Conservation (phyloP, 805 yeast species). For the Wickerhamiella lipophila region DNA sequence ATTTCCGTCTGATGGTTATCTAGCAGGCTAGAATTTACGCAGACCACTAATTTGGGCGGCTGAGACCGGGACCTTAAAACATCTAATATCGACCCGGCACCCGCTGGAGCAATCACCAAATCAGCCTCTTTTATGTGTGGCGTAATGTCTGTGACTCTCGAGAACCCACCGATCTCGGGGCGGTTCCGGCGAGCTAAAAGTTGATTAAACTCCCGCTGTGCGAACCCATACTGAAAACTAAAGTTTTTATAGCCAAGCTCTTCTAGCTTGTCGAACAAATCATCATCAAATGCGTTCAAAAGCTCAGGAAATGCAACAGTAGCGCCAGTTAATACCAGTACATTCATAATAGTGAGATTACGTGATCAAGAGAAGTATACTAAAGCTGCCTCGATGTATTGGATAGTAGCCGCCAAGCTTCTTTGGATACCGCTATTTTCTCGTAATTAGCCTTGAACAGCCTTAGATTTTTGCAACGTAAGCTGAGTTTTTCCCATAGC, state of each 20-base stretch:
- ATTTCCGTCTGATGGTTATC: constrained; percentile 78
- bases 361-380: no score
- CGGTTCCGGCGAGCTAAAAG: constrained; percentile 10
- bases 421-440: no score
- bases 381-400: no score
- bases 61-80: constrained; percentile 36
- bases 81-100: constrained; percentile 85
- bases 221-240: constrained; percentile 50
- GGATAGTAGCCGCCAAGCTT: no score
- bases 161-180: constrained; percentile 34
- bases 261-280: constrained; percentile 31
- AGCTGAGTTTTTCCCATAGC: no score
- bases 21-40: constrained; percentile 61
- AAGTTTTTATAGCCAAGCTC: constrained; percentile 32
- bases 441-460: no score
- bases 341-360: constrained; percentile 12
- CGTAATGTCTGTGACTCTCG: constrained; percentile 34
- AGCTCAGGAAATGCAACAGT: constrained; percentile 67
- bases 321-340: constrained; percentile 75
- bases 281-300: constrained; percentile 34
- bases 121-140: constrained; percentile 36
- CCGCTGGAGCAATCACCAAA: constrained; percentile 76
- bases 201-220: constrained; percentile 23
- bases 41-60: constrained; percentile 48
- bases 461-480: no score